These are phyloP conservation scores for Penicillium sp. DNA, from an alignment of 2,329 filamentous ascomycete species.

Conservation along the genomic window DNA sequence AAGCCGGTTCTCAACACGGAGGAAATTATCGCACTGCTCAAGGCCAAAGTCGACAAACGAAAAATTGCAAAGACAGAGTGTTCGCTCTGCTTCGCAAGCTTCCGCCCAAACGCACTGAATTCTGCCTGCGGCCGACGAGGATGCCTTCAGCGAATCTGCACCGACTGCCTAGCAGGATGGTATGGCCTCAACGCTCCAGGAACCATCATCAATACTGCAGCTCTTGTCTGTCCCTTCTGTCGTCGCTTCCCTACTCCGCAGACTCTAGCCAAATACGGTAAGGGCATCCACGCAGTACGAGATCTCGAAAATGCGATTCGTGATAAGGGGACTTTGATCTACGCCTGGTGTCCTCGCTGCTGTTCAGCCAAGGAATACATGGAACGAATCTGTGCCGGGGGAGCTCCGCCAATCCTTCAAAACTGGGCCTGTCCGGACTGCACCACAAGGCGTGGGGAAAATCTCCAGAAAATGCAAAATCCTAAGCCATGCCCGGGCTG, in stretches of 20 bases:
- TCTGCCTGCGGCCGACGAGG: slow-evolving; percentile 44
- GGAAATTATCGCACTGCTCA: background rate
- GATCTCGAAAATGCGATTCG: background rate
- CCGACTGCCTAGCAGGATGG: slow-evolving; percentile 37
- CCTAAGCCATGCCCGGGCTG: slow-evolving; percentile 36
- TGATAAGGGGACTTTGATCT: slow-evolving; percentile 41
- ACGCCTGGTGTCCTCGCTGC: slow-evolving; percentile 46
- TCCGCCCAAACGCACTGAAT: slow-evolving; percentile 34
- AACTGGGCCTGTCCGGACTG: background rate
- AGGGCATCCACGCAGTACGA: background rate
- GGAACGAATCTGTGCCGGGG: slow-evolving; percentile 42
- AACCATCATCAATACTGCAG: background rate
- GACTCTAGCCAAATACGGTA: background rate
- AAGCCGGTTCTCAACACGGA: background rate
- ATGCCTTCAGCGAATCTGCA: slow-evolving; percentile 43
- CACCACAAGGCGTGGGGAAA: background rate
- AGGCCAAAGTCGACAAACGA: background rate
- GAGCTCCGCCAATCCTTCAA: slow-evolving; percentile 23
- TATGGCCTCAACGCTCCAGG: background rate
- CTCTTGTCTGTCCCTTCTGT: background rate
- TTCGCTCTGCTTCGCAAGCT: slow-evolving; percentile 40
- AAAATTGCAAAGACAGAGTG: background rate
- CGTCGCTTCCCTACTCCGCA: background rate
- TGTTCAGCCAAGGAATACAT: slow-evolving; percentile 39
- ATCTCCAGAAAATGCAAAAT: too few relatives aligned